Evolutionary conservation across 2,329 filamentous ascomycete species (phyloP).

Genomic region (Beauveria australis): DNA sequence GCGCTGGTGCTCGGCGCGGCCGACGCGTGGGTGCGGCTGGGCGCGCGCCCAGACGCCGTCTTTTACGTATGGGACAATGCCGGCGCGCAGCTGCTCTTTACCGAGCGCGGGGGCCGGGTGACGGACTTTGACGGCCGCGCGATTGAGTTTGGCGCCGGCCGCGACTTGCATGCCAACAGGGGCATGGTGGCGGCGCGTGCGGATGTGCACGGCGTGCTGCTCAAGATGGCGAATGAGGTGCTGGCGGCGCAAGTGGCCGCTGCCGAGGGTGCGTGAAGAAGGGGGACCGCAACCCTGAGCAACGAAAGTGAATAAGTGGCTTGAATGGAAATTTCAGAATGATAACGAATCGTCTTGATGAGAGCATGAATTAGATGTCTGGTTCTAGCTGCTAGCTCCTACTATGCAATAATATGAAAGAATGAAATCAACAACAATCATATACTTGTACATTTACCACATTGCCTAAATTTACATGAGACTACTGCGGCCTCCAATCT

Average conservation of each 20-base stretch:
- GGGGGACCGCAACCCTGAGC: too few species aligned
- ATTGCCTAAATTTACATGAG: slow-evolving; percentile 58
- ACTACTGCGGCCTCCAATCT: slow-evolving; percentile 86
- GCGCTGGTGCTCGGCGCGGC: slow-evolving; percentile 29
- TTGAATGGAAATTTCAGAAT: not conserved
- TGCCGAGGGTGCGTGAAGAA: not conserved
- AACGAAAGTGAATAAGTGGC: not conserved
- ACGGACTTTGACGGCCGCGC: slow-evolving; percentile 36
- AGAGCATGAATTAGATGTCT: not conserved
- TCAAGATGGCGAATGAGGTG: slow-evolving; percentile 22
- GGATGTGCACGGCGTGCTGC: slow-evolving; percentile 31
- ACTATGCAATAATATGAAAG: not conserved
- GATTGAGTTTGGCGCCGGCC: slow-evolving; percentile 29
- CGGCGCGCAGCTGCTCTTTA: slow-evolving; percentile 48
- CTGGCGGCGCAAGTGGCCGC: slow-evolving; percentile 14
- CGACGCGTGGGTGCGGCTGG: slow-evolving; percentile 27
- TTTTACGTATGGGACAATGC: slow-evolving; percentile 46
- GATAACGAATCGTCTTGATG: not conserved
- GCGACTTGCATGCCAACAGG: slow-evolving; percentile 24
- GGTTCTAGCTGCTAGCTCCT: not conserved
- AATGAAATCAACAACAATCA: not conserved
- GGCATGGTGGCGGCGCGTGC: slow-evolving; percentile 37
- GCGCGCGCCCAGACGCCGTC: slow-evolving; percentile 13
- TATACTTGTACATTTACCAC: not conserved
- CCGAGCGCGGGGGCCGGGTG: slow-evolving; percentile 45